Evolutionary conservation across 2,329 filamentous ascomycete genomes (phyloP), one percentile per base, ranked within the genome.

Genomic region (Thermothelomyces thermophilus): DNA sequence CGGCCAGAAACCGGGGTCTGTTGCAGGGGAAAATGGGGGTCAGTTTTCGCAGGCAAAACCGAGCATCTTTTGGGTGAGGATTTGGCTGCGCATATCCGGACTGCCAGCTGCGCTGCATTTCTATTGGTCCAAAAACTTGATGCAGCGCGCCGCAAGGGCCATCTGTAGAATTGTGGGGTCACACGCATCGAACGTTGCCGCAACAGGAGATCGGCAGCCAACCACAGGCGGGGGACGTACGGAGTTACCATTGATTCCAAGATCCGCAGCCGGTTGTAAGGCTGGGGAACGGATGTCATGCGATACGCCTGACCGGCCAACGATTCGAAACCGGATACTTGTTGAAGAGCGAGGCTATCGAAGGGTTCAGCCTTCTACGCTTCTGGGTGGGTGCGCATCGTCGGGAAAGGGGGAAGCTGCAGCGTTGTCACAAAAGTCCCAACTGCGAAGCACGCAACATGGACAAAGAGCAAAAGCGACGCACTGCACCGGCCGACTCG

Each of bases 61-160:
- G 35, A 37, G 50, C 50, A 47, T 51, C 48, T 59, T 60, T 61
- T 51, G 56, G 56, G 22, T 34, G 56, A 48, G 35, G 41, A 56
- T 61, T 59, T 54, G 53, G 44, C 31, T 35, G 40, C 41, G 50
- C 41, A 51, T n/a, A 44, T 39, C 48, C 54, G 47, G 46, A 31
- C 26, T 35, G 22, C 28, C 16, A 20, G 42, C 1, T 31, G 36
- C 37, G 31, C 50, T 40, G 52, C 59, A 50, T 63, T 63, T 58
- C 55, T 20, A 64, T 64, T 64, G 62, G 62, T 45, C 48, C 52
- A 53, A 61, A 60, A 60, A 55, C 52, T 51, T 41, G 28, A 46
- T 50, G 48, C 46, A 52, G 36, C 41, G 36, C 41, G 33, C 47
- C 53, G 55, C 57, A 57, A 33, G 46, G 50, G 45, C 55, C 58